Evolutionary conservation across 768 basidiomycete species (phyloP), one percentile per base, ranked within the genome.

Genomic region (Mycena leptocephala): DNA sequence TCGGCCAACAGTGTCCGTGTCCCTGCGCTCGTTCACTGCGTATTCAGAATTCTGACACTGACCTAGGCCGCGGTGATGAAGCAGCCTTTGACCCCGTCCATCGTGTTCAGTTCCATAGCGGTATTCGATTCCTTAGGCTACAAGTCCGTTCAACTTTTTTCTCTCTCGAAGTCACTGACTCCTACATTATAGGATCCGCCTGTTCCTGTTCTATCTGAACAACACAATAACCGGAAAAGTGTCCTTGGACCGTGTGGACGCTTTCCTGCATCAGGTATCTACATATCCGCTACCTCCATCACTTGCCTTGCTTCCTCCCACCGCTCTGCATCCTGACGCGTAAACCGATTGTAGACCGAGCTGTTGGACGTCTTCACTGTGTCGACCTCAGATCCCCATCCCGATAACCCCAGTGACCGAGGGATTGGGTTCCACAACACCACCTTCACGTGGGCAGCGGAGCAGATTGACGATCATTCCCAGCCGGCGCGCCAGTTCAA

Each of bases 41-140:
- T 39, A 13, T 7, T 53, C 48, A n/a, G n/a, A n/a, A n/a, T n/a
- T n/a, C n/a, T n/a, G n/a, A n/a, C n/a, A n/a, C n/a, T n/a, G n/a
- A n/a, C n/a, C n/a, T 46, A 84, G 86, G 87, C 87, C 6, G 59
- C 85, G 37, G 76, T 89, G 48, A 86, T 88, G 86, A 87, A 86
- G 62, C 76, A 86, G 74, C 78, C 84, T 1, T 81, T 89, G 33
- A 86, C 75, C 43, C 87, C 87, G 10, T 86, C 88, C 16, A 84
- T 80, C n/a, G 89, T 74, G 14, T 90, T 90, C 80, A 87, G 88
- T 26, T 88, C 88, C 74, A 89, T 92, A 84, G 81, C 89, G 73
- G 91, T 94, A 33, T 94, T 95, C 79, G 89, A 92, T 58, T 87
- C 92, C 76, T 82, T 95, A 46, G 87, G 91, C 33, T n/a, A 71